Evolutionary conservation across 305 asterid genomes (phyloP).

Genomic region (Galium porrigens): DNA sequence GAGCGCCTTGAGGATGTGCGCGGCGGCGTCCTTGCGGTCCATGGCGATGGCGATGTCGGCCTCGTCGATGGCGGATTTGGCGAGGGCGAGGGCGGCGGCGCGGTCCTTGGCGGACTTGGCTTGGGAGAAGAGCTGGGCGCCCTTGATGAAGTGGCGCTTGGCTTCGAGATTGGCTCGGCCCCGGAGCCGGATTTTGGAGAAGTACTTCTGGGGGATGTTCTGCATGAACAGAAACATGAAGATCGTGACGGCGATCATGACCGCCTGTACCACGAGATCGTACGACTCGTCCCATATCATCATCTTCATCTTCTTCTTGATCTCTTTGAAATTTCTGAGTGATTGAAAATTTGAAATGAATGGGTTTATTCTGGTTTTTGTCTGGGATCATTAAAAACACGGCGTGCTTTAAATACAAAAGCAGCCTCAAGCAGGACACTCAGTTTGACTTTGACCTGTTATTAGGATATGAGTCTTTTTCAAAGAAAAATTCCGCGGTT

Average conservation of each 20-base stretch:
- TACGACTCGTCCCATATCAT: slow-evolving; percentile 43
- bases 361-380: not conserved
- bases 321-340: not conserved
- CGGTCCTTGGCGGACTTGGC: slow-evolving; percentile 28
- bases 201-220: slow-evolving; percentile 39
- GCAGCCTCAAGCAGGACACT: not conserved
- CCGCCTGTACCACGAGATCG: slow-evolving; percentile 47
- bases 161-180: slow-evolving; percentile 30
- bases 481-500: not conserved
- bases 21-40: slow-evolving; percentile 48
- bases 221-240: slow-evolving; percentile 34
- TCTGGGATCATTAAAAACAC: not conserved
- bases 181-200: slow-evolving; percentile 35
- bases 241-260: slow-evolving; percentile 13
- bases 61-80: slow-evolving; percentile 34
- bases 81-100: slow-evolving; percentile 19
- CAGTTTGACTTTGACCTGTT: not conserved
- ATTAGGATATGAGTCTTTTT: not conserved
- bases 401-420: not conserved
- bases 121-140: slow-evolving; percentile 48
- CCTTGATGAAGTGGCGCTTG: slow-evolving; percentile 52
- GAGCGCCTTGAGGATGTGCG: slow-evolving; percentile 49
- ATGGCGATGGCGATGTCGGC: slow-evolving; percentile 44
- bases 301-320: not conserved
- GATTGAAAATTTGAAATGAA: slow-evolving; percentile 1